Evolutionary conservation across 2,329 filamentous ascomycete species (phyloP), one percentile per base, ranked within the genome.

Genomic region (Pyrenochaeta sp.): DNA sequence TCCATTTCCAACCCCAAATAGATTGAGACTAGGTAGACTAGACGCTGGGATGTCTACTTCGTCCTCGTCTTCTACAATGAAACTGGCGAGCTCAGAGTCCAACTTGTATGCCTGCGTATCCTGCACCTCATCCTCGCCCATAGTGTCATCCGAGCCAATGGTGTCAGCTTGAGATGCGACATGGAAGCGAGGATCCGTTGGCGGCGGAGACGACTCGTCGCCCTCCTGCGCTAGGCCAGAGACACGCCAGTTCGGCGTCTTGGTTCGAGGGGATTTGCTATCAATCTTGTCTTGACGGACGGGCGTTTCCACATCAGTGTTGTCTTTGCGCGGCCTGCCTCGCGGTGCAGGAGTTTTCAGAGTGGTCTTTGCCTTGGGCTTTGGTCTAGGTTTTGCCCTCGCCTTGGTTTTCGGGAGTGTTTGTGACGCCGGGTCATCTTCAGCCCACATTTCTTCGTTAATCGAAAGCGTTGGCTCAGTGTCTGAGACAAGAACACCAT

Each of bases 1-100:
- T 8, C 73, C 72, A 34, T 60, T 68, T 9, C 74, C 74, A 5
- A 76, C 49, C 8, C 72, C 69, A 28, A 51, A 63, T 4, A 72
- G 59, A 48, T 71, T 66, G 13, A 72, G 45, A 34, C 66, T 66
- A 5, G 73, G 73, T 10, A 77, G 65, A 54, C 74, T 77, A 6
- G 74, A 76, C 10, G 63, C 64, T 5, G 77, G 72, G 5, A 70
- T 32, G 4, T 74, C 66, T 5, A 68, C 62, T 8, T 73, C 72
- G 3, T 73, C 78, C 28, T 79, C 79, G n/a, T 78, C 78, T 30
- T 76, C 78, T 0, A 77, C 80, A 45, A 83, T 77, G 62, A 83
- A 83, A 52, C 77, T 79, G 9, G 73, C 71, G 4, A 82, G 74
- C 45, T 83, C 81, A 5, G 80, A 82, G 57, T 82, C 80, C 4